Base-by-base conservation (phyloP, 2,329 filamentous ascomycete species). In the Fusarium staphyleae region DNA sequence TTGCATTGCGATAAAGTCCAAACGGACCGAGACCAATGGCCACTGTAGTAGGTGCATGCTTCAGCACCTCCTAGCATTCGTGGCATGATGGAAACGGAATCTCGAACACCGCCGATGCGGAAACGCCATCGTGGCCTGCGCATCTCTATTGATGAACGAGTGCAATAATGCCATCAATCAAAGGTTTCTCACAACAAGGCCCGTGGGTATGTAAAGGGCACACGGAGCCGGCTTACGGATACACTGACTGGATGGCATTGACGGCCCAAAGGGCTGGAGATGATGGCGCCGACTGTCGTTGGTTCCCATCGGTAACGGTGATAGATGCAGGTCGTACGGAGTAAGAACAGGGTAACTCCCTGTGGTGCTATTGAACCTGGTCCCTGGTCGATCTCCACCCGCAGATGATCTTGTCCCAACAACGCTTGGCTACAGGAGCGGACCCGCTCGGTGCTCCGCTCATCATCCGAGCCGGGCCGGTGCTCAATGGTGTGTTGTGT, bases 381-480 rank as follows among this genome's bases (percentile, higher is more conserved):
- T 50, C 55, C 44, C 52, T 52, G 42, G 13, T 15, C 5, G 51
- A 51, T 47, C 33, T 52, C 61, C 61, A 65, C 52, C 22, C 22
- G 19, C 16, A 22, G 32, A 35, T 45, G 19, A 26, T 33, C 26
- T 42, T 39, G 22, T 30, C 48, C 53, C 54, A 42, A 45, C 49
- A 54, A 12, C 22, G 37, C 46, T 48, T 40, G 52, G 41, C 52
- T 36, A 37, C 43, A 57, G 56, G 47, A 36, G 45, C 28, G 29
- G 59, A 41, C 52, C 55, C 45, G 62, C 57, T 66, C 60, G 58
- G 63, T 61, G 52, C 62, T 65, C 60, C 65, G 63, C 60, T 52
- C 45, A 55, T 66, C 53, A 29, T 66, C 65, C 65, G 65, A 67
- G 60, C 65, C 65, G 62, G 65, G 54, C 65, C 65, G 65, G 65